Evolutionary conservation across 129 eudicot species (phyloP).

Genomic region (Calendula officinalis): DNA sequence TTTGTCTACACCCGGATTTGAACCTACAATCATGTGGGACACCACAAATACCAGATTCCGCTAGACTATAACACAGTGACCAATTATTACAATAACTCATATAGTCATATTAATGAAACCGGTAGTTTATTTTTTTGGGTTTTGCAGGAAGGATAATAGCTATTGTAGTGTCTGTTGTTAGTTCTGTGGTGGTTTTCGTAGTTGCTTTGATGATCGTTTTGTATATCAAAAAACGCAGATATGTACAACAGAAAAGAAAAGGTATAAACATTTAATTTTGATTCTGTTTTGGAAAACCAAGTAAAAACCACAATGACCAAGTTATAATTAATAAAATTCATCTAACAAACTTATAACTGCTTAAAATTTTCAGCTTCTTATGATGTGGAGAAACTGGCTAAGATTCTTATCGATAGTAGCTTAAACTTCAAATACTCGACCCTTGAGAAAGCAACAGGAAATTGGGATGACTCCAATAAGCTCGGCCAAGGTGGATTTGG

Average conservation of each 20-base stretch:
- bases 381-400: constrained; percentile 43
- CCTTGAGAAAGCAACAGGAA: constrained; percentile 57
- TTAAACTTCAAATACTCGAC: constrained; percentile 66
- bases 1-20: too few relatives aligned
- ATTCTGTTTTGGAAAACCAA: neutral
- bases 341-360: neutral
- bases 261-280: neutral
- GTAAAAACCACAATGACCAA: too few relatives aligned
- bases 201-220: constrained; percentile 44
- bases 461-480: constrained; percentile 62
- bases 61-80: too few relatives aligned
- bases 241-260: constrained; percentile 34
- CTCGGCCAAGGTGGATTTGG: constrained; percentile 86
- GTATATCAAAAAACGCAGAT: constrained; percentile 49
- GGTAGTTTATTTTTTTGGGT: neutral
- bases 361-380: constrained; percentile 31
- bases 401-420: constrained; percentile 58
- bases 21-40: too few relatives aligned
- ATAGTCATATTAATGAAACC: too few relatives aligned
- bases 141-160: constrained; percentile 49
- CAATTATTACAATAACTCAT: too few relatives aligned
- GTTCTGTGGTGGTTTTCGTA: constrained; percentile 48
- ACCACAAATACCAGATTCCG: too few relatives aligned
- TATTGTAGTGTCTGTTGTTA: constrained; percentile 42
- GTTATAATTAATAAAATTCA: neutral